Evolutionary conservation across 441 rosid species (phyloP).

Genomic region (Euphorbia schlechtendalii): DNA sequence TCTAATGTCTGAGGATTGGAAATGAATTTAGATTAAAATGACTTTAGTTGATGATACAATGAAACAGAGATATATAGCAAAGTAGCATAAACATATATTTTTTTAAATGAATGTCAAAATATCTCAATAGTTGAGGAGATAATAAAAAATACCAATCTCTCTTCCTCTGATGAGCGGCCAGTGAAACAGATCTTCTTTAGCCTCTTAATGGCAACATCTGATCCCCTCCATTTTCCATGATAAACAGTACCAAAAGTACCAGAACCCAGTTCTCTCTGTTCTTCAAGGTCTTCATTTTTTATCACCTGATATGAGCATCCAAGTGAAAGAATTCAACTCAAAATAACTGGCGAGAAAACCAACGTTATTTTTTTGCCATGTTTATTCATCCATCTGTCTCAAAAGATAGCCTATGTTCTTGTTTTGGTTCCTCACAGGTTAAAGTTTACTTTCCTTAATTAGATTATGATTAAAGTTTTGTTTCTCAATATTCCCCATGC

Average conservation of each 20-base stretch:
- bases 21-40: not conserved
- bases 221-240: constrained; percentile 98
- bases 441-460: too few species aligned
- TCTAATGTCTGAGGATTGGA: constrained; percentile 64
- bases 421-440: too few species aligned
- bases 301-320: constrained; percentile 42
- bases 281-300: constrained; percentile 90
- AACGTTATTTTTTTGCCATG: too few species aligned
- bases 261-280: constrained; percentile 86
- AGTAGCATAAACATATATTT: not conserved
- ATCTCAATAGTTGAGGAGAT: not conserved
- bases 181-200: constrained; percentile 86
- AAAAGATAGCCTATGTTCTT: too few species aligned
- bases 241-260: constrained; percentile 96
- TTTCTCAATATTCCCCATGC: too few species aligned
- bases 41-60: not conserved
- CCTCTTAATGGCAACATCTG: constrained; percentile 93
- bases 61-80: not conserved
- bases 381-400: too few species aligned
- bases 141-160: constrained; percentile 52
- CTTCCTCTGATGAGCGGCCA: constrained; percentile 83
- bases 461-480: too few species aligned
- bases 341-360: not conserved
- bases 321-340: not conserved
- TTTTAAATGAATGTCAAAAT: not conserved